Percentiles rank a stretch among this genome's conserved stretches.
Conservation (phyloP, 176 grass and related monocot species). For the Paspalum vaginatum region DNA sequence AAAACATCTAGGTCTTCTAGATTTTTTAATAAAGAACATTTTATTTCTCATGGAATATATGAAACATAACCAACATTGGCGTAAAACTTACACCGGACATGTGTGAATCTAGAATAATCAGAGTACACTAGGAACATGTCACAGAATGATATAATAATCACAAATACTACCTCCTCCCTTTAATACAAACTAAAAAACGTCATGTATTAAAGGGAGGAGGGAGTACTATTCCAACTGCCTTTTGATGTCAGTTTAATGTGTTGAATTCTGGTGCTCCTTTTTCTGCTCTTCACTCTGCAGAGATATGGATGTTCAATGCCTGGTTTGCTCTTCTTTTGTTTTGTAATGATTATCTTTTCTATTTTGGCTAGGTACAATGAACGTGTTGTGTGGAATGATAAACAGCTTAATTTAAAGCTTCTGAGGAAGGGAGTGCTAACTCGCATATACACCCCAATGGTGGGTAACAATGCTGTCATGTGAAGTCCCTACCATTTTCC, state of each 20-base stretch:
- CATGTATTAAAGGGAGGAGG: no score
- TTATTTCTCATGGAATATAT: not conserved
- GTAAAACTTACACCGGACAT: not conserved
- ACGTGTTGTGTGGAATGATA: conserved; percentile 81
- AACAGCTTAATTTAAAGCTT: conserved; percentile 82
- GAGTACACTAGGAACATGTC: not conserved
- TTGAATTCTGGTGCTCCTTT: not conserved
- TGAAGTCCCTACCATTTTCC: conserved; percentile 18
- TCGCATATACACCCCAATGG: conserved; percentile 92
- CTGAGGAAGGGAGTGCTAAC: conserved; percentile 77
- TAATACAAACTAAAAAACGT: no score
- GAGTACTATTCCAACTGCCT: not conserved
- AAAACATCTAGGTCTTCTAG: not conserved
- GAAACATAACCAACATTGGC: not conserved
- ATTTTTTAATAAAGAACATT: not conserved
- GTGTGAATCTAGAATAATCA: not conserved
- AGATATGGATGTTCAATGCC: not conserved
- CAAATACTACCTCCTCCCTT: no score
- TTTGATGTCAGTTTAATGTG: conserved; percentile 11
- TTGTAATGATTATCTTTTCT: not conserved
- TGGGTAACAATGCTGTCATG: conserved; percentile 28
- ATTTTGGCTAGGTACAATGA: conserved; percentile 78
- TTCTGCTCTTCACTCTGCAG: not conserved
- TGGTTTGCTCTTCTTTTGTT: not conserved
- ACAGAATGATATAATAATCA: not conserved